These are phyloP conservation scores for Leersia perrieri DNA, from an alignment of 176 grass and related monocot species.

Conservation along the genomic window DNA sequence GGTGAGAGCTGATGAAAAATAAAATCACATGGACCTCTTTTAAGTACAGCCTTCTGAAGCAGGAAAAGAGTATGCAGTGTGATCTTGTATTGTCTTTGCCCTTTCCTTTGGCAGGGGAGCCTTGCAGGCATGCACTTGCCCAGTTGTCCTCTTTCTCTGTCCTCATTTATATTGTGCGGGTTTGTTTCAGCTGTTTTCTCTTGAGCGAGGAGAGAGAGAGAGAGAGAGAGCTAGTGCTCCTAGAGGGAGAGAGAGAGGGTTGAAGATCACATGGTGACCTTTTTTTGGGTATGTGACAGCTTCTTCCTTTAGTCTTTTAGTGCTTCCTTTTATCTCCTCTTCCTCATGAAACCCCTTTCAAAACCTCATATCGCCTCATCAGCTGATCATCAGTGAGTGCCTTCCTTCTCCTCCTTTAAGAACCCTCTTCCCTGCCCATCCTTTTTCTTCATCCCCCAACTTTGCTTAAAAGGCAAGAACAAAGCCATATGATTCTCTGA, in stretches of 20 bases:
- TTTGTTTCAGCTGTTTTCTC: conserved; percentile 40
- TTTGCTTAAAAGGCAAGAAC: conserved; percentile 32
- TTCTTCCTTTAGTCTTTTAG: conserved; percentile 54
- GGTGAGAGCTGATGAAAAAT: conserved; percentile 28
- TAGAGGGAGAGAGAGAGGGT: conserved; percentile 39
- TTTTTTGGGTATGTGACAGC: conserved; percentile 59
- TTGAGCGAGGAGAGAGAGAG: neutral
- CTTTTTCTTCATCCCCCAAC: conserved; percentile 30
- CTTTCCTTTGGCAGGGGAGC: conserved; percentile 42
- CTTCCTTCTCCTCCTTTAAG: conserved; percentile 35
- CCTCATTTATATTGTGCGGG: conserved; percentile 46
- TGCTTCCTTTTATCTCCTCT: conserved; percentile 47
- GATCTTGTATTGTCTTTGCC: conserved; percentile 35
- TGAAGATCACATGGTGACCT: conserved; percentile 63
- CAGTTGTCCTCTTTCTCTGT: conserved; percentile 37
- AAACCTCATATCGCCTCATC: conserved; percentile 45
- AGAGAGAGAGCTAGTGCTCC: neutral
- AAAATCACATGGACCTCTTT: conserved; percentile 48
- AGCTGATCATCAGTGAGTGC: conserved; percentile 29
- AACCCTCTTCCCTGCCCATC: conserved; percentile 27
- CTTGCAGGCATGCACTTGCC: conserved; percentile 7
- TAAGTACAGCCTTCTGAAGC: conserved; percentile 21
- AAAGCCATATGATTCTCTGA: conserved; percentile 41
- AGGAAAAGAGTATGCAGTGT: conserved; percentile 37
- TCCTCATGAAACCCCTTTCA: conserved; percentile 52